These are phyloP conservation scores for Urostyla sp. DNA, from an alignment of 73 alveolate genomes.

Conservation along the genomic window DNA sequence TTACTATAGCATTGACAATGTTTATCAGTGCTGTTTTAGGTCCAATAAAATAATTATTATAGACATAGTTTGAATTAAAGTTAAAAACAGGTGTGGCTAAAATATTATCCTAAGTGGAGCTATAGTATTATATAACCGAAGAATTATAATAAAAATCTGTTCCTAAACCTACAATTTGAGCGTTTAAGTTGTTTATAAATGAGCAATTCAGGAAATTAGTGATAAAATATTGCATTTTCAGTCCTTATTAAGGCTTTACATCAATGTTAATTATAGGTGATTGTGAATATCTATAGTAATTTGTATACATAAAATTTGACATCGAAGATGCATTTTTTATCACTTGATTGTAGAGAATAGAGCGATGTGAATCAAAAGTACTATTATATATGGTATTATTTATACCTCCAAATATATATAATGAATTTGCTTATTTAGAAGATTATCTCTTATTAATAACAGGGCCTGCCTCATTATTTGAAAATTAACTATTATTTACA, in stretches of 20 bases:
- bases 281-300: background rate
- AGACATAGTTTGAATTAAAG: background rate
- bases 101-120: background rate
- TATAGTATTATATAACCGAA: background rate
- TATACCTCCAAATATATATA: constrained; percentile 3
- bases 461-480: constrained; percentile 50
- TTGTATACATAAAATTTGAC: background rate
- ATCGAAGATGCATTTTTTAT: background rate
- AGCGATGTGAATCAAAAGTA: constrained; percentile 2
- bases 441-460: background rate
- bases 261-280: constrained; percentile 30
- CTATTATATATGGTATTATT: background rate
- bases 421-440: constrained; percentile 5
- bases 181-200: constrained; percentile 11
- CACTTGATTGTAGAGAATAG: background rate
- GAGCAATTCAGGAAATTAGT: background rate
- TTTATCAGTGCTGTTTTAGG: constrained; percentile 16
- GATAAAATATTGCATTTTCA: background rate
- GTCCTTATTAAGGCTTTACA: background rate
- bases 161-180: background rate
- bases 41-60: constrained; percentile 23
- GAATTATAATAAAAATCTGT: background rate
- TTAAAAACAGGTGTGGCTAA: background rate
- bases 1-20: background rate
- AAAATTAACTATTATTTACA: background rate